Conservation (phyloP, 108 stramenopile species). For the Skeletonema grethae region DNA sequence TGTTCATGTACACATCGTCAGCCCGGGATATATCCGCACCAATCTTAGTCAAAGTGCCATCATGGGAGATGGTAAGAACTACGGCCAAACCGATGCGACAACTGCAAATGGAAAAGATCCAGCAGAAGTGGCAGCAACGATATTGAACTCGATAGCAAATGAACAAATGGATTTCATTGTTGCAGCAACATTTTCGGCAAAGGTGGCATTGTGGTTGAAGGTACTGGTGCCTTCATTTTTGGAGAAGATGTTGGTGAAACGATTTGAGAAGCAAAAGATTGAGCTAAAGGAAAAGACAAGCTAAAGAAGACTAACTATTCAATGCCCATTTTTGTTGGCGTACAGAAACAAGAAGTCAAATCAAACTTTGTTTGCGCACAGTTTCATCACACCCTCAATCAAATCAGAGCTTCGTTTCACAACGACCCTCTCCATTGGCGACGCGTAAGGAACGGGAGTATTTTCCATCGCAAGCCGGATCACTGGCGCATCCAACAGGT, state of each 20-base stretch:
- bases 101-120: constrained; percentile 75
- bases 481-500: constrained; percentile 70
- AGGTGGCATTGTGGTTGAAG: constrained; percentile 67
- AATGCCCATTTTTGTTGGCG: neutral
- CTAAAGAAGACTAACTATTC: neutral
- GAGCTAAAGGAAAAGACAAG: constrained; percentile 34
- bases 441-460: constrained; percentile 70
- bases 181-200: constrained; percentile 69
- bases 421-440: constrained; percentile 60
- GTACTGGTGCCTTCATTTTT: constrained; percentile 67
- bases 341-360: neutral
- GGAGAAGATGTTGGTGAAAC: constrained; percentile 56
- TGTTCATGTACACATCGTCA: constrained; percentile 63
- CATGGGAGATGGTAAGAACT: constrained; percentile 70
- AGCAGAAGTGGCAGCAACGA: constrained; percentile 64
- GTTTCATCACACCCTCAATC: constrained; percentile 29
- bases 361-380: constrained; percentile 22
- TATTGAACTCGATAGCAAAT: constrained; percentile 52
- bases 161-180: constrained; percentile 71
- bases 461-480: constrained; percentile 71
- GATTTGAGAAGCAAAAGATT: constrained; percentile 64
- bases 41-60: constrained; percentile 65
- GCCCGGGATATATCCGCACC: constrained; percentile 85
- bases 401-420: constrained; percentile 54
- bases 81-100: constrained; percentile 76